Base-by-base conservation (phyloP, 2,329 filamentous ascomycete genomes). In the Aspergillus tamarii region DNA sequence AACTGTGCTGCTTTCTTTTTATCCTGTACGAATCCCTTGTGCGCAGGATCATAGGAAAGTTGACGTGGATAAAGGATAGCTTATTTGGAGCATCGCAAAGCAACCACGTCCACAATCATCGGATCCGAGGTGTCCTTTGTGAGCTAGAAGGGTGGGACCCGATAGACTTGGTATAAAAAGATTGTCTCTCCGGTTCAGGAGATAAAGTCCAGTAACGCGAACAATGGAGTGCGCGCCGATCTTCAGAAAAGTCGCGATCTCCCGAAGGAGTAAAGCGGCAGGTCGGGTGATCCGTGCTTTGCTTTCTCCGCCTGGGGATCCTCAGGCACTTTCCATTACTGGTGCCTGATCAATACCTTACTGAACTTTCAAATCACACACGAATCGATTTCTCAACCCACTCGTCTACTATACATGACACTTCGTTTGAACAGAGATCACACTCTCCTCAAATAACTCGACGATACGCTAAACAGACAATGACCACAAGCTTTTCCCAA, bases 221-320 rank as follows among this genome's bases (percentile, higher is more conserved):
- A 66, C 56, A 66, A 69, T 66, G 66, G 65, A 62, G 66, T 69
- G 70, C 73, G 71, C 69, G 52, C 66, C 66, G 67, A 68, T 68
- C 56, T 60, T 64, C 60, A 67, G 66, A 72, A 39, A 74, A 77
- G 75, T 77, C 76, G 76, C 76, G 76, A 77, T 76, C 74, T 75
- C 71, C 74, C 72, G 69, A 67, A 70, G 70, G 54, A 66, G 67
- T 67, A 67, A 61, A 66, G 67, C 64, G 66, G 64, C 48, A 64
- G 59, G 54, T 50, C 52, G n/a, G 57, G 54, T 74, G 76, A 75
- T 71, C 76, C 75, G 75, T 77, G 76, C 76, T 71, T 60, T 62
- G 57, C 23, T 30, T 62, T 56, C 60, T 64, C 62, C 62, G 63
- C 62, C 63, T 55, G 52, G 30, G 45, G 57, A 43, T 59, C 30